phyloP scores from a whole-genome alignment of 306 rosid genomes.

The Dalbergia oliveri region DNA sequence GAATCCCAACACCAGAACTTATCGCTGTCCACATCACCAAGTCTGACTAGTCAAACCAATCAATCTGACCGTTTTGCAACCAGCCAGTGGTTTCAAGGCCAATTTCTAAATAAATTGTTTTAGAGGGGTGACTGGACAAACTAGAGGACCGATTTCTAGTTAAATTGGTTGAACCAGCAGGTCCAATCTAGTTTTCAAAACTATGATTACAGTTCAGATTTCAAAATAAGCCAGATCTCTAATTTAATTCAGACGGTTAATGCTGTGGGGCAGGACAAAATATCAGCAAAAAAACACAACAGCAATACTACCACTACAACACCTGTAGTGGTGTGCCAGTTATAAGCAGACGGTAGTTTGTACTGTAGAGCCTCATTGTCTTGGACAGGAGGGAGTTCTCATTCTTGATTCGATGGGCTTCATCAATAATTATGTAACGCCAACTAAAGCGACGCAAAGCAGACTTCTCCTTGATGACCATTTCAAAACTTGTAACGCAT shows the following conservation, averaged over 20 bases:
- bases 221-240: slow-evolving; percentile 36
- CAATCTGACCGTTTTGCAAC: no score
- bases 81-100: no score
- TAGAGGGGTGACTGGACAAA: no score
- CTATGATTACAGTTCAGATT: not conserved
- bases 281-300: not conserved
- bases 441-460: slow-evolving; percentile 89
- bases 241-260: not conserved
- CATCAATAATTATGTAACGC: slow-evolving; percentile 96
- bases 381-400: slow-evolving; percentile 96
- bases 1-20: no score
- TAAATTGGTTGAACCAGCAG: no score
- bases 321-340: slow-evolving; percentile 99
- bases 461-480: slow-evolving; percentile 97
- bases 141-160: no score
- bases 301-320: slow-evolving; percentile 7
- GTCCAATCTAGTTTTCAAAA: no score
- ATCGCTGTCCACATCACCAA: no score
- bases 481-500: slow-evolving; percentile 97
- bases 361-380: slow-evolving; percentile 91
- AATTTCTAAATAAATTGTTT: no score
- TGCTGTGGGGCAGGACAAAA: not conserved
- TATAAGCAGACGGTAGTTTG: slow-evolving; percentile 92
- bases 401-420: slow-evolving; percentile 98
- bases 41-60: no score